phyloP scores from a whole-genome alignment of 2,329 filamentous ascomycete species.

The Hymenoscyphus albidus region DNA sequence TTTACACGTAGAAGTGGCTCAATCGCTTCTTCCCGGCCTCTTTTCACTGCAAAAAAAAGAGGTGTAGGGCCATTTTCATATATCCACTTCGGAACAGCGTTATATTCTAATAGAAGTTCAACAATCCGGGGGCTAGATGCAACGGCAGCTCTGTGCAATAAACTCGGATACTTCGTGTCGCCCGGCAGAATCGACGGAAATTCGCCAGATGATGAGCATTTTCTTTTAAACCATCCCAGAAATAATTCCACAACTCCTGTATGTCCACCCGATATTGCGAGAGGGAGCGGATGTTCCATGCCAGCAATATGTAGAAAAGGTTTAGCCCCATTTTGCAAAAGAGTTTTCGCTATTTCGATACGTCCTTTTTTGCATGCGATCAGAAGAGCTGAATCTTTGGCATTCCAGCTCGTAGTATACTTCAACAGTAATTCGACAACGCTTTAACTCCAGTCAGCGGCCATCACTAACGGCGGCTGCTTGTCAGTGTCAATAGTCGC shows the following conservation, averaged over 20 bases:
- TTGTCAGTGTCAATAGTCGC: background rate
- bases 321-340: background rate
- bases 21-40: background rate
- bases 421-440: background rate
- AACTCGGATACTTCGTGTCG: background rate
- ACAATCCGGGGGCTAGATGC: background rate
- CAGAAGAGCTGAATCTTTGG: background rate
- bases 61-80: background rate
- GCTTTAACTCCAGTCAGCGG: background rate
- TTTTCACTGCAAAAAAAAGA: background rate
- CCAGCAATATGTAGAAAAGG: too few species aligned
- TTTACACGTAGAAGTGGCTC: background rate
- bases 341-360: background rate
- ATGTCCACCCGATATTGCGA: background rate
- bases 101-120: background rate
- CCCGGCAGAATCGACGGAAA: background rate
- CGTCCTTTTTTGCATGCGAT: background rate
- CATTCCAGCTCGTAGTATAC: background rate
- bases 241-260: background rate
- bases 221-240: background rate
- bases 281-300: background rate
- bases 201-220: background rate
- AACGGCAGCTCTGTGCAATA: background rate
- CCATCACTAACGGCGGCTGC: background rate
- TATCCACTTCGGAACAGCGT: background rate